Conservation (phyloP, 176 grass and related monocot species). For the Rhynchospora pubera region DNA sequence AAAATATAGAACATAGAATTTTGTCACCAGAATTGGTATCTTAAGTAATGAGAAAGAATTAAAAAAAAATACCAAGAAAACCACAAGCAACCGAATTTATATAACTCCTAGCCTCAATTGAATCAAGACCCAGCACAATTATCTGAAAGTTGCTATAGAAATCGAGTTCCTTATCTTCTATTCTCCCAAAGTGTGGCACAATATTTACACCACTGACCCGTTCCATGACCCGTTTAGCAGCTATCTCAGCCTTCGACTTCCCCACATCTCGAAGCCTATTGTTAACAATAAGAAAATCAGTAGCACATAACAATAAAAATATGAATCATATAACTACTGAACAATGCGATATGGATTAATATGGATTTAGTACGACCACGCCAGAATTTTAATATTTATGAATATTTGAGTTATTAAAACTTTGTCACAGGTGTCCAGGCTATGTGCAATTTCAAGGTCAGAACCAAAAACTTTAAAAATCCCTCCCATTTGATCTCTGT, state of each 20-base stretch:
- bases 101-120: constrained; percentile 97
- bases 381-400: not conserved
- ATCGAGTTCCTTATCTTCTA: constrained; percentile 87
- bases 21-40: not conserved
- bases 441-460: not conserved
- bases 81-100: constrained; percentile 94
- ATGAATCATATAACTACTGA: not conserved
- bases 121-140: constrained; percentile 98
- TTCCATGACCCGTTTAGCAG: constrained; percentile 90
- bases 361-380: not conserved
- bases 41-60: not conserved
- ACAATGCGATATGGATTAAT: not conserved
- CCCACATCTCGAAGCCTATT: constrained; percentile 84
- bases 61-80: constrained; percentile 65
- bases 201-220: constrained; percentile 89
- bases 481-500: not conserved
- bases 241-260: constrained; percentile 92
- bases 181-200: constrained; percentile 89
- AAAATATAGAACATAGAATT: not conserved
- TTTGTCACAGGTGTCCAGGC: not conserved
- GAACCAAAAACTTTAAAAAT: not conserved
- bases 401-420: not conserved
- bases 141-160: constrained; percentile 93
- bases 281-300: constrained; percentile 1
- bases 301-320: constrained; percentile 8